Base-by-base conservation (phyloP, 139 green algal species). In the Edaphochlamys debaryana region DNA sequence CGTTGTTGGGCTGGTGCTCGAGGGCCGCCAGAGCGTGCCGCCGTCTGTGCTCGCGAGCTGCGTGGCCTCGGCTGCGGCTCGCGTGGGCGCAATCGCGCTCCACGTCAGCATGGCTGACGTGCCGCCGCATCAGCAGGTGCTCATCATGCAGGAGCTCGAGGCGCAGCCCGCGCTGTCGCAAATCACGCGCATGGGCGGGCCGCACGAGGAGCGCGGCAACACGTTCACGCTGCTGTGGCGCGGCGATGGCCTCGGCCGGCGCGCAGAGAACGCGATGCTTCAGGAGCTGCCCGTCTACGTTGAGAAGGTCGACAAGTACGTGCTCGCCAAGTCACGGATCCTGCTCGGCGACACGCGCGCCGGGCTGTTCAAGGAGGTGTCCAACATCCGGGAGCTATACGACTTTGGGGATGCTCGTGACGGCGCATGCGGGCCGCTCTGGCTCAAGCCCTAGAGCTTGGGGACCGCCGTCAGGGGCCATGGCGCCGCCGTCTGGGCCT, bases 171-270 rank as follows among this genome's bases (percentile, higher is more conserved):
- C 3, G 60, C 75, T 83, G 63, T 2, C 11, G 34, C 64, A 83
- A 29, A 37, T 83, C 34, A 83, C 77, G 32, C 63, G 77, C 25
- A 73, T 83, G 66, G 66, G 29, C 27, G 78, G 78, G 4, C 29
- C 36, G 27, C 38, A 73, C 42, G 63, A 84, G 78, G 78, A 84
- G 66, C 66, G 48, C 66, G 50, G 15, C 27, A 84, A 13, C 78
- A 84, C 78, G 8, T 84, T 84, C 30, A 84, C 78, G 27, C 50
- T 75, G 48, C 66, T 84, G 78, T 84, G 78, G 78, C 78, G 78
- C 37, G 66, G 64, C 27, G 78, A 84, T 17, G 78, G 78, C 0
- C 78, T 84, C n/a, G 68, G 66, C 32, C 78, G 78, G 9, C 78
- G 56, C 37, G 36, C 66, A 5, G 78, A 84, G 78, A 66, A 66